Conservation (phyloP, 257 asterid genomes). For the Penstemon eatonii region DNA sequence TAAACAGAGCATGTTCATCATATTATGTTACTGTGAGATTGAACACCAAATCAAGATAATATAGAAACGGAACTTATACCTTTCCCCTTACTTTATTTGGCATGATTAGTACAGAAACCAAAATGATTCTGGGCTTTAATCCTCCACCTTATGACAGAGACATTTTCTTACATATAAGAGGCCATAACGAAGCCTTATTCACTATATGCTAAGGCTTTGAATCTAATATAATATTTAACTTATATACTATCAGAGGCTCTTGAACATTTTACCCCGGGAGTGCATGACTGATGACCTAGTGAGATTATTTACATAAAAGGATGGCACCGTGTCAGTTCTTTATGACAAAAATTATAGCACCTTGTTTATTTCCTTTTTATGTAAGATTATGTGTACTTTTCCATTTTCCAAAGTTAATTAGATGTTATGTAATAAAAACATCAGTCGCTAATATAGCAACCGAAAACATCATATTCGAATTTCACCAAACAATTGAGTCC, state of each 20-base stretch:
- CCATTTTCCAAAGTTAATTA: slow-evolving; percentile 7
- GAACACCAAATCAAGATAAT: neutral
- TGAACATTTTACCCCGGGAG: neutral
- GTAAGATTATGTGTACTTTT: neutral
- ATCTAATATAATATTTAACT: no score
- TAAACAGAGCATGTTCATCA: slow-evolving; percentile 6
- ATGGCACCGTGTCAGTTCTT: neutral
- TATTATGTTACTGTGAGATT: neutral
- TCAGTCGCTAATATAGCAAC: neutral
- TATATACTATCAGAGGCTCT: neutral
- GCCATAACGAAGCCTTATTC: neutral
- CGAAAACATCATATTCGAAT: neutral
- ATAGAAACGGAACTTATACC: slow-evolving; percentile 13
- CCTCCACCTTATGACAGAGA: slow-evolving; percentile 10
- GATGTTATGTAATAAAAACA: neutral
- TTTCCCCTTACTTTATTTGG: slow-evolving; percentile 11
- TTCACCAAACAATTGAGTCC: neutral
- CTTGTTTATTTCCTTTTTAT: neutral
- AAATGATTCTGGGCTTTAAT: neutral
- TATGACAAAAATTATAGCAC: neutral
- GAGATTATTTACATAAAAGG: neutral
- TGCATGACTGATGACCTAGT: neutral
- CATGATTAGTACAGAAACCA: slow-evolving; percentile 11
- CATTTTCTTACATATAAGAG: slow-evolving; percentile 4
- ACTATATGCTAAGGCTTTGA: neutral